Base-by-base conservation (phyloP, 176 grass and related monocot genomes). In the Carex littledalei region DNA sequence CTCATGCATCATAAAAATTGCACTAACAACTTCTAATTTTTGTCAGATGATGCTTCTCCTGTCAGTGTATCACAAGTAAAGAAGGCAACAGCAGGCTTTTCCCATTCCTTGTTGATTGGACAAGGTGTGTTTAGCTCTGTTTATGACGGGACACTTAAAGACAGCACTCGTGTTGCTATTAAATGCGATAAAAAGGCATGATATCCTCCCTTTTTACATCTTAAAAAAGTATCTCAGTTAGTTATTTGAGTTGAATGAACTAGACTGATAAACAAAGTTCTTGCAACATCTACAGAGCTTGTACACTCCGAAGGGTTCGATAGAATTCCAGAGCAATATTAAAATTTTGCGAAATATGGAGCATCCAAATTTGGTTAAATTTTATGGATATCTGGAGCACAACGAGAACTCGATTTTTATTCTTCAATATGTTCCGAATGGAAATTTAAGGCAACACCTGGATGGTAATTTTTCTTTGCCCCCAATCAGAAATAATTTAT, bases 321-420 rank as follows among this genome's bases (percentile, higher is more conserved):
- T 20, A 43, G 35, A 71, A 4, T 45, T 43, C 35, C 37, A 45
- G 8, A 20, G 17, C 35, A 71, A 10, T n/a, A 41, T 43, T 10
- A 45, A 71, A 41, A 43, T 71, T 5, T 43, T 45, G 37, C 32
- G 37, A 71, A 71, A n/a, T 56, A 26, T 79, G 1, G n/a, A 79
- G 4, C 75, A 79, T 79, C 75, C 50, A 55, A 79, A 79, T 57
- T 79, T 79, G 75, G 75, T 79, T 79, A 79, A 79, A 79, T 32
- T 79, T 8, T 79, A 58, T 57, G 75, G 75, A 57, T 79, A 79
- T 79, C 75, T 79, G 3, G 75, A 79, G 75, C 53, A 55, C 21
- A 79, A 58, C 17, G 75, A 52, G 45, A 57, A 79, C 21, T 58
- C 75, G 3, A 79, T 79, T 58, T 58, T 79, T 34, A 52, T 79